Conservation (phyloP, 2,329 filamentous ascomycete species). For the Botrytis medusae region DNA sequence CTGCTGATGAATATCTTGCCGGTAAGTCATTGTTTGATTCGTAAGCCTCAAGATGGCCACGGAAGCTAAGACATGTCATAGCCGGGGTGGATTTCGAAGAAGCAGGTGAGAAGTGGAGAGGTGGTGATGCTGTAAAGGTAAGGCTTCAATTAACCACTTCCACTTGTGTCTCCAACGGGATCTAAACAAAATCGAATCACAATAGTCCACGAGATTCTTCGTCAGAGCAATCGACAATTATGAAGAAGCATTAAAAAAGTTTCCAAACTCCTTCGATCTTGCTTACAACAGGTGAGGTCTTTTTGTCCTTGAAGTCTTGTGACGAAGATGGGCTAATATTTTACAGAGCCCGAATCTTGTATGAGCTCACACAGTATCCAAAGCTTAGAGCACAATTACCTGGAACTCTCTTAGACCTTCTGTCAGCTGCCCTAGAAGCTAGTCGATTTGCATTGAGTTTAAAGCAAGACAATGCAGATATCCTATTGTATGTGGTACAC, state of each 20-base stretch:
- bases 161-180: conserved; percentile 3
- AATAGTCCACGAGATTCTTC: conserved; percentile 50
- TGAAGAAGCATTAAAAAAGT: conserved; percentile 59
- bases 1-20: conserved; percentile 67
- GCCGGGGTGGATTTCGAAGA: conserved; percentile 69
- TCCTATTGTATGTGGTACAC: conserved; percentile 51
- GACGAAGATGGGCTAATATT: conserved; percentile 23
- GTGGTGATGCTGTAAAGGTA: conserved; percentile 64
- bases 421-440: conserved; percentile 61
- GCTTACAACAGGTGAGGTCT: conserved; percentile 68
- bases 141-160: not conserved
- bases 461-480: conserved; percentile 63
- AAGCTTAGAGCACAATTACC: conserved; percentile 60
- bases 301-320: conserved; percentile 20
- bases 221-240: conserved; percentile 66
- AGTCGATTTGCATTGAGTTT: conserved; percentile 61
- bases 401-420: conserved; percentile 51
- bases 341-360: conserved; percentile 63
- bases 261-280: conserved; percentile 65
- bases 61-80: conserved; percentile 33
- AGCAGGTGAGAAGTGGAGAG: conserved; percentile 72
- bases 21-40: conserved; percentile 41
- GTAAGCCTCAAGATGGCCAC: not conserved
- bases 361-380: conserved; percentile 67
- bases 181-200: conserved; percentile 9